Base-by-base conservation (phyloP, 129 eudicot genomes). In the Flaveria robusta region DNA sequence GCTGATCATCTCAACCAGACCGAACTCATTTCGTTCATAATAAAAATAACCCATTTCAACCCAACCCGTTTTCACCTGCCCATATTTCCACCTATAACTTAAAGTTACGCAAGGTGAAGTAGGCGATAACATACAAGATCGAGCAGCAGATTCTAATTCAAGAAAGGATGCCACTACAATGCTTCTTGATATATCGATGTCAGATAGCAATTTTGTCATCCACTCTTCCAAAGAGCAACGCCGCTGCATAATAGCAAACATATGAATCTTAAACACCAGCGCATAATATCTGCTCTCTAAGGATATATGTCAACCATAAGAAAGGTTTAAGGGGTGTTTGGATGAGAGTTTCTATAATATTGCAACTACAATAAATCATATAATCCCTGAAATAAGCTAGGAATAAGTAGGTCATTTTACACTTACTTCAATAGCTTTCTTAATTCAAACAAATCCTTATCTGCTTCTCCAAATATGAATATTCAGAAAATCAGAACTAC, bases 71-170 rank as follows among this genome's bases (percentile, higher is more conserved):
- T 20, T 51, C 14, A 34, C 22, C 12, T 19, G 31, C 12, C 41
- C 49, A 71, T 47, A 11, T 50, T 71, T 58, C 65, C 76, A 71
- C 65, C 46, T 51, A 22, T 1, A n/a, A 18, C 26, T 56, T 18
- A 52, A 56, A 56, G 23, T 15, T 74, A 74, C 26, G n/a, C 60
- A 74, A 45, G 60, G 84, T 62, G 41, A 76, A 76, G 19, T 63
- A 71, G 70, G 55, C 45, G 77, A 74, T 76, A 82, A 81, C 90
- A 75, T 84, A 95, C 99, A 87, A 81, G 99, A 87, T 56, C 99
- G 83, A 82, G 97, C 99, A 81, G 99, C 92, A 62, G 97, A 92
- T 85, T 91, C 99, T 69, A 95, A 83, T 81, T 95, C 99, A 66
- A 95, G 94, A 83, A 91, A 95, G 15, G 99, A 91, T 77, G 99